A percentile compares a stretch with the other conserved stretches of the same genome.
phyloP scores from a whole-genome alignment of 2,329 filamentous ascomycete genomes.

The Pseudogymnoascus sp. region DNA sequence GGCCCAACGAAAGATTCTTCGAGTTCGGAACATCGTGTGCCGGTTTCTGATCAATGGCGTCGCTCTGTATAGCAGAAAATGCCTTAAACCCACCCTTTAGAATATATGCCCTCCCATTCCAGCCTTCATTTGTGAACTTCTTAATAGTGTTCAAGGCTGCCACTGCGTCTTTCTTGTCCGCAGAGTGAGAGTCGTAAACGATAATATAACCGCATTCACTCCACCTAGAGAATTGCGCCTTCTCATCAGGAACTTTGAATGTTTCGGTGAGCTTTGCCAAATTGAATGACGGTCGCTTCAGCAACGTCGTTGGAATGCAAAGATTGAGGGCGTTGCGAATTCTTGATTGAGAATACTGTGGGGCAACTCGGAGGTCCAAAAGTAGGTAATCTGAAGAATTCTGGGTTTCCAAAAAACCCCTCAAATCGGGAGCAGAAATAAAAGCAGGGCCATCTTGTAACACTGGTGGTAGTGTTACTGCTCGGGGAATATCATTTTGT shows the following conservation, averaged over 20 bases:
- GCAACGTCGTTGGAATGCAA: slow-evolving; percentile 87
- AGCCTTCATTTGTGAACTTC: slow-evolving; percentile 85
- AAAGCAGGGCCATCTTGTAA: slow-evolving; percentile 43
- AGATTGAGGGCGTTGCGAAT: slow-evolving; percentile 80
- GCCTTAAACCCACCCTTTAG: slow-evolving; percentile 74
- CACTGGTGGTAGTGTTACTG: slow-evolving; percentile 47
- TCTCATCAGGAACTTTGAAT: slow-evolving; percentile 66
- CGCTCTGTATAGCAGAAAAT: slow-evolving; percentile 62
- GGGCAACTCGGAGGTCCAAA: slow-evolving; percentile 79
- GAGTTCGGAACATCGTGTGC: slow-evolving; percentile 29
- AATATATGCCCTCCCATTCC: slow-evolving; percentile 64
- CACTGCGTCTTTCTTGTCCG: slow-evolving; percentile 70
- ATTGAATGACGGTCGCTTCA: slow-evolving; percentile 88
- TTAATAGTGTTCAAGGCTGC: slow-evolving; percentile 82
- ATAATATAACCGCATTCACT: slow-evolving; percentile 66
- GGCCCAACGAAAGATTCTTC: slow-evolving; percentile 44
- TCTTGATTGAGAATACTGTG: slow-evolving; percentile 68
- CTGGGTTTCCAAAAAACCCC: slow-evolving; percentile 44
- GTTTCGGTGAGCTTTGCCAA: slow-evolving; percentile 81
- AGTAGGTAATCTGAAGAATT: slow-evolving; percentile 46
- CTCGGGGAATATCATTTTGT: slow-evolving; percentile 26
- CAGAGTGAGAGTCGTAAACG: slow-evolving; percentile 76
- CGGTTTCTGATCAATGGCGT: slow-evolving; percentile 50
- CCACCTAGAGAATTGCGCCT: slow-evolving; percentile 71
- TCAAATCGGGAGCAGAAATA: slow-evolving; percentile 48